phyloP scores from a whole-genome alignment of 192 early-diverging fungal genomes.

The Mortierella claussenii region DNA sequence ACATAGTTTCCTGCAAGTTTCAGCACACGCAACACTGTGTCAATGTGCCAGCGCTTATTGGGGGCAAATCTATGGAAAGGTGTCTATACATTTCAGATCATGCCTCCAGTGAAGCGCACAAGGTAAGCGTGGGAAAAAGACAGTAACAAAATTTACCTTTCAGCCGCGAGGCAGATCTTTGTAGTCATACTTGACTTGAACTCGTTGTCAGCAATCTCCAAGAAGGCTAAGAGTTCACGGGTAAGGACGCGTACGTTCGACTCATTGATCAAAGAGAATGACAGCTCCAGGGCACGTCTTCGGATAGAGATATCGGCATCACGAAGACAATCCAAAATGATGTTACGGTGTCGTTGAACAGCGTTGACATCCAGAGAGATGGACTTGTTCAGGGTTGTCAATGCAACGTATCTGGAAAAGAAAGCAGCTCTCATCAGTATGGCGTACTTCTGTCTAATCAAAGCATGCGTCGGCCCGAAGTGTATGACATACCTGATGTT shows the following conservation, averaged over 20 bases:
- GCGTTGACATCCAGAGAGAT: slow-evolving; percentile 90
- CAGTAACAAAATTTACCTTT: slow-evolving; percentile 59
- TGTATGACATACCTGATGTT: slow-evolving; percentile 82
- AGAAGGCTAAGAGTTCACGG: slow-evolving; percentile 90
- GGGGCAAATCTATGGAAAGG: slow-evolving; percentile 75
- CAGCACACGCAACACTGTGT: slow-evolving; percentile 92
- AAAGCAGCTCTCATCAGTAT: not conserved
- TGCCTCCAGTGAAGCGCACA: too few relatives aligned
- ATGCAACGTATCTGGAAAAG: slow-evolving; percentile 85
- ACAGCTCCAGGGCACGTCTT: slow-evolving; percentile 93
- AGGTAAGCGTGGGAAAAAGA: too few relatives aligned
- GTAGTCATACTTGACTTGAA: slow-evolving; percentile 91
- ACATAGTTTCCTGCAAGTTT: slow-evolving; percentile 77
- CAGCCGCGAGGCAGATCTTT: slow-evolving; percentile 93
- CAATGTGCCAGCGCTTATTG: slow-evolving; percentile 97
- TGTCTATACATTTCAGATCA: too few relatives aligned
- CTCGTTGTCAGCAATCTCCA: slow-evolving; percentile 92
- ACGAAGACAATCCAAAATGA: slow-evolving; percentile 93
- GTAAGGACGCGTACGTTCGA: slow-evolving; percentile 94
- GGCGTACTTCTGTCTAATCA: not conserved
- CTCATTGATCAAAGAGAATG: slow-evolving; percentile 95
- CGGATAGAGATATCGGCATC: slow-evolving; percentile 98
- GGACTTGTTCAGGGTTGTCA: slow-evolving; percentile 95
- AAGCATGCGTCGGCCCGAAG: too few relatives aligned
- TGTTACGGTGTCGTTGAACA: slow-evolving; percentile 97